Percentiles rank a stretch among this genome's conserved stretches.
phyloP scores from a whole-genome alignment of 345 rosid genomes.

The Eutrema heterophyllum region DNA sequence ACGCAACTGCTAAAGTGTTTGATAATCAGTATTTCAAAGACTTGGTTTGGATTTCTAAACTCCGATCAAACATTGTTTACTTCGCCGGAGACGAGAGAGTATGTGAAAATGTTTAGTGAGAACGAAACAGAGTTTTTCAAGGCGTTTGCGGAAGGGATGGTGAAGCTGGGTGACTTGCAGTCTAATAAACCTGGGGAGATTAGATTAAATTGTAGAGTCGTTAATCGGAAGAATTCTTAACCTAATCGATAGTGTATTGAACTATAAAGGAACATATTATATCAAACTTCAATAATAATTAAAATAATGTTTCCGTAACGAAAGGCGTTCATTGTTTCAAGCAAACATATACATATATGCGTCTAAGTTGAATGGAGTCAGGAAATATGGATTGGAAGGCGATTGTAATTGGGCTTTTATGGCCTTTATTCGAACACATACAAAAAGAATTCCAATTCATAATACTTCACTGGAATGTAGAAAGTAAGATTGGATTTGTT shows the following conservation, averaged over 20 bases:
- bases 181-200: constrained; percentile 62
- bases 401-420: not conserved
- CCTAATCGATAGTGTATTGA: not conserved
- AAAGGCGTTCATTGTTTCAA: not conserved
- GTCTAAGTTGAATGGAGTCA: too few relatives aligned
- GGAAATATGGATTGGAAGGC: not conserved
- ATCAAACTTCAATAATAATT: not conserved
- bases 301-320: not conserved
- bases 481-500: not conserved
- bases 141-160: constrained; percentile 70
- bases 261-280: not conserved
- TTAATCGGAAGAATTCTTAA: constrained; percentile 34
- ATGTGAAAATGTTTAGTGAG: constrained; percentile 42
- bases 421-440: not conserved
- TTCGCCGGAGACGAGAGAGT: constrained; percentile 38
- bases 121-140: constrained; percentile 46
- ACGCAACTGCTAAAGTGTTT: constrained; percentile 50
- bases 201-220: constrained; percentile 59
- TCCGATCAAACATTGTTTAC: constrained; percentile 76
- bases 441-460: not conserved
- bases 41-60: constrained; percentile 68
- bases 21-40: constrained; percentile 76
- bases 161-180: constrained; percentile 77
- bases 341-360: too few relatives aligned
- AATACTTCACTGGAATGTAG: not conserved